Base-by-base conservation (phyloP, 371 early-diverging fungal species). In the Blastocladiella emersonii region DNA sequence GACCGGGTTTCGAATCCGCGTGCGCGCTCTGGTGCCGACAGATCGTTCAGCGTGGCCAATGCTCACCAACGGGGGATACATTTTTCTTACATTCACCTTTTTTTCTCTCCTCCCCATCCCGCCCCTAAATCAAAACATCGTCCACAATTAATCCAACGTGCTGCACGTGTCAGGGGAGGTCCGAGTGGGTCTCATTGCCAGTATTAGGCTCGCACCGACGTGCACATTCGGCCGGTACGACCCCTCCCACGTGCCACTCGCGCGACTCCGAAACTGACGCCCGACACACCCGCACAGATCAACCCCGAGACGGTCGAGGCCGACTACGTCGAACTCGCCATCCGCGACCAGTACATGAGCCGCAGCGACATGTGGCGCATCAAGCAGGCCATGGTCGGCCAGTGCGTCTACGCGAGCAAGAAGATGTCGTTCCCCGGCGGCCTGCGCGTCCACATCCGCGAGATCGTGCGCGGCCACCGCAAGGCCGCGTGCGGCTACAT, bases 331-430 rank as follows among this genome's bases (percentile, higher is more conserved):
- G 95, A 93, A 67, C 71, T 97, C 10, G 74, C 84, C 1, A 90
- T 97, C 61, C 81, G 88, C 34, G 93, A 95, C 65, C 96, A 96
- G 67, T 93, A 95, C 70, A 78, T 95, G 5, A 89, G 92, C 19
- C 78, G 95, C 63, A 83, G 86, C 71, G 96, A 94, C 71, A 93
- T 96, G 94, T 93, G 92, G 91, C 72, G 90, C 49, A 70, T 96
- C 32, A 87, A 90, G 67, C 81, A 83, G 57, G 77, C 77, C 53
- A 71, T 97, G 27, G 74, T 76, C 15, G 82, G 83, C 19, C 81
- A 81, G 0, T 83, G 85, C 39, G 85, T 94, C 10, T 88, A 93
- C 72, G 74, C 78, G 17, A 88, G 90, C 36, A 88, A 92, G 69
- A 84, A 85, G 65, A 76, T 93, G 34, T 41, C 80, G 2, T 85